Percentiles rank a stretch among this genome's conserved stretches.
Evolutionary conservation across 2,329 filamentous ascomycete species (phyloP).

Genomic region (Diaporthe ampelina): DNA sequence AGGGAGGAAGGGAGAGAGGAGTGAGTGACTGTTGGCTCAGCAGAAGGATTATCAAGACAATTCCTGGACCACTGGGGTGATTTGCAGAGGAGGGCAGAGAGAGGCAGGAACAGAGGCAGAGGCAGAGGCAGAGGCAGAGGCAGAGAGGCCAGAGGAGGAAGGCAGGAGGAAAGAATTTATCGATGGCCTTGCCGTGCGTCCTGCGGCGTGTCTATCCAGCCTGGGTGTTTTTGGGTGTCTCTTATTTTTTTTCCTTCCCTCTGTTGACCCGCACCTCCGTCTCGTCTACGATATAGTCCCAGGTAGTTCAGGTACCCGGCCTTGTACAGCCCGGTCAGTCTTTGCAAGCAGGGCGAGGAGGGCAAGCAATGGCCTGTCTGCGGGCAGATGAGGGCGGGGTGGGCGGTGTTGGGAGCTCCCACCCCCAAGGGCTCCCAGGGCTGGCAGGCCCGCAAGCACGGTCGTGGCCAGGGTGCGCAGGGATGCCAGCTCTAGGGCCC

Average conservation of each 20-base stretch:
- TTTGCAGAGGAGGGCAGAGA: not conserved
- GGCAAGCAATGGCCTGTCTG: slow-evolving; percentile 33
- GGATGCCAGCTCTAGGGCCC: slow-evolving; percentile 21
- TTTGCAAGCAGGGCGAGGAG: slow-evolving; percentile 13
- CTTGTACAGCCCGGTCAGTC: not conserved
- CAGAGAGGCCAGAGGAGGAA: not conserved
- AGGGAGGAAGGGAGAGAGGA: slow-evolving; percentile 9
- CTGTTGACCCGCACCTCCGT: slow-evolving; percentile 30
- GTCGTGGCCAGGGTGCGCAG: not conserved
- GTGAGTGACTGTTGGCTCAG: slow-evolving; percentile 1
- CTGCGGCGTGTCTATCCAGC: slow-evolving; percentile 18
- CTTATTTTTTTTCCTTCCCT: not conserved
- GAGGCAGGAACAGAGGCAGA: not conserved
- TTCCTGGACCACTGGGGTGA: not conserved
- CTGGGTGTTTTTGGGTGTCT: not conserved
- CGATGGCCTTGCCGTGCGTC: not conserved
- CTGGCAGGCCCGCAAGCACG: not conserved
- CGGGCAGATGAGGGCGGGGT: slow-evolving; percentile 32
- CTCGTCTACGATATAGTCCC: slow-evolving; percentile 17
- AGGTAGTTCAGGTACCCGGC: slow-evolving; percentile 1
- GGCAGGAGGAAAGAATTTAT: slow-evolving; percentile 25
- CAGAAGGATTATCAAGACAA: slow-evolving; percentile 19
- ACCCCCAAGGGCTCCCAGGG: slow-evolving; percentile 1
- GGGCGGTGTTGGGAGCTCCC: slow-evolving; percentile 26
- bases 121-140: not conserved